Conservation (phyloP, 345 rosid species). For the Odontarrhena argentea region DNA sequence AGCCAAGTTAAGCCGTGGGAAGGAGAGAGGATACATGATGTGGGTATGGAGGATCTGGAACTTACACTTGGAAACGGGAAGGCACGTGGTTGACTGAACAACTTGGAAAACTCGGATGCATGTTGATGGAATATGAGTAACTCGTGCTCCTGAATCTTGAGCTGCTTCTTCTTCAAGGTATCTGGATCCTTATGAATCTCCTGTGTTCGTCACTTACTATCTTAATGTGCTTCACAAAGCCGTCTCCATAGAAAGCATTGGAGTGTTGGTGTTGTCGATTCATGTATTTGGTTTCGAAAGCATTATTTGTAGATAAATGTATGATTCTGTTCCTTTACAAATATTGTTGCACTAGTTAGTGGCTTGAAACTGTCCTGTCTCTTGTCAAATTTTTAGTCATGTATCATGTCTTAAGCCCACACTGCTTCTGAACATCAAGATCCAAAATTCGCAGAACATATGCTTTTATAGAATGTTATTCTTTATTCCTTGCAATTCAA, state of each 20-base stretch:
- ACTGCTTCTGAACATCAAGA: slow-evolving; percentile 7
- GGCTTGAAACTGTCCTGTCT: slow-evolving; percentile 34
- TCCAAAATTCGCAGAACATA: slow-evolving; percentile 14
- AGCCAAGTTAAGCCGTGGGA: slow-evolving; percentile 96
- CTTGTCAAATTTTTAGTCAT: slow-evolving; percentile 14
- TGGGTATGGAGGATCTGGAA: slow-evolving; percentile 92
- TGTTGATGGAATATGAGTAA: slow-evolving; percentile 27
- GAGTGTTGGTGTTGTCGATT: slow-evolving; percentile 1
- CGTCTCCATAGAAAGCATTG: slow-evolving; percentile 41
- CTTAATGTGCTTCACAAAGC: slow-evolving; percentile 30
- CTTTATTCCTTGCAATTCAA: slow-evolving; percentile 23
- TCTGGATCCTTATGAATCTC: slow-evolving; percentile 23
- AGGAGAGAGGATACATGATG: slow-evolving; percentile 97
- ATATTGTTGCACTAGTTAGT: slow-evolving; percentile 36
- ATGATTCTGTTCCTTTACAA: slow-evolving; percentile 35
- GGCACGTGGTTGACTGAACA: slow-evolving; percentile 51
- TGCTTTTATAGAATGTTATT: slow-evolving; percentile 16
- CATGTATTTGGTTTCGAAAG: slow-evolving; percentile 37
- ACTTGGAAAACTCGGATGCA: slow-evolving; percentile 1
- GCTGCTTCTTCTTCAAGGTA: slow-evolving; percentile 22
- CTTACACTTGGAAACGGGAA: slow-evolving; percentile 88
- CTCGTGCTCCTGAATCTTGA: background rate
- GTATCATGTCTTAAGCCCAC: slow-evolving; percentile 11
- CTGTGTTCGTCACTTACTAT: slow-evolving; percentile 22
- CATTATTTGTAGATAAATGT: slow-evolving; percentile 62